Percentiles rank a stretch among this genome's conserved stretches.
Evolutionary conservation across 169 alveolate genomes (phyloP).

Genomic region (Cyclospora cayetanensis): DNA sequence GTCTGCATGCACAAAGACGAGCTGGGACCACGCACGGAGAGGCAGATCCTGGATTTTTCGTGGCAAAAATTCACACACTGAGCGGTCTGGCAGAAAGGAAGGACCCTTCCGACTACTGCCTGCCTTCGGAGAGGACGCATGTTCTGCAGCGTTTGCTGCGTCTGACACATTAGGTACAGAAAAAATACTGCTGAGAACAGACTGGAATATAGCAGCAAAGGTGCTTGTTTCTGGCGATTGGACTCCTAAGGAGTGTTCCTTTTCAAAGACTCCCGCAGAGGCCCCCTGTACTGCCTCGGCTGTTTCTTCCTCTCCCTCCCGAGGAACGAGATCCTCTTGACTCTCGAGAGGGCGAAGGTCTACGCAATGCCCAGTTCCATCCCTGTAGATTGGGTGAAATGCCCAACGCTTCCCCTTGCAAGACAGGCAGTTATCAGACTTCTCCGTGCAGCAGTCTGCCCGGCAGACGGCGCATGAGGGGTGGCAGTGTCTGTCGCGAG

Average conservation of each 20-base stretch:
- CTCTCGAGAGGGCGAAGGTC: background rate
- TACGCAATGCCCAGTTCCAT: constrained; percentile 67
- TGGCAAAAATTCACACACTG: constrained; percentile 59
- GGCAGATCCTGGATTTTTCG: constrained; percentile 20
- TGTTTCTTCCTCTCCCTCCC: background rate
- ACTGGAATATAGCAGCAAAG: background rate
- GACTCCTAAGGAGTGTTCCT: background rate
- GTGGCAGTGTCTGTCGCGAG: constrained; percentile 63
- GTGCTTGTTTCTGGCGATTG: background rate
- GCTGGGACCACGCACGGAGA: constrained; percentile 74
- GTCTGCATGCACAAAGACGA: constrained; percentile 80
- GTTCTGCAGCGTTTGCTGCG: background rate
- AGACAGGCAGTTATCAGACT: constrained; percentile 65
- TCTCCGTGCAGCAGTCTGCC: constrained; percentile 59
- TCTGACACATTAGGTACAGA: background rate
- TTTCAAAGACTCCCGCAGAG: background rate
- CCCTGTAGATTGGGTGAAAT: constrained; percentile 47
- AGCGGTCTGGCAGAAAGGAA: constrained; percentile 38
- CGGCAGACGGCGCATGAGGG: constrained; percentile 58
- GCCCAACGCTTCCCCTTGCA: constrained; percentile 3
- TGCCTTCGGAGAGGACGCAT: background rate
- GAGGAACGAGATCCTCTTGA: background rate
- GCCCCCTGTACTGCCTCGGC: background rate
- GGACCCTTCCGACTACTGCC: background rate
- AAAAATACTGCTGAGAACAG: constrained; percentile 9